Evolutionary conservation across 345 rosid genomes (phyloP).

Genomic region (Cochlearia excelsa): DNA sequence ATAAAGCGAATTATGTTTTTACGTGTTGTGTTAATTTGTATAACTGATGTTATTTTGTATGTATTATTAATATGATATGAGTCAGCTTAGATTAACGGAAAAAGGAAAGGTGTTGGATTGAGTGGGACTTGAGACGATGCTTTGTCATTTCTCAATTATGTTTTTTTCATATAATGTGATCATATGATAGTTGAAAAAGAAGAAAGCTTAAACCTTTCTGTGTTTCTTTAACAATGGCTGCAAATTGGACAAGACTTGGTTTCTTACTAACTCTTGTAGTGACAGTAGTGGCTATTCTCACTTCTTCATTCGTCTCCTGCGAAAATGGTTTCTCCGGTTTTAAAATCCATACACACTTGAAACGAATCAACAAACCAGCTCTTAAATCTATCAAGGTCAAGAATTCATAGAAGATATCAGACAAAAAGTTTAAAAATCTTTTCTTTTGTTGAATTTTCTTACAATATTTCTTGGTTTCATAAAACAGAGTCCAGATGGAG

Average conservation of each 20-base stretch:
- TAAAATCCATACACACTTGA: conserved; percentile 55
- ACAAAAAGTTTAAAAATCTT: not conserved
- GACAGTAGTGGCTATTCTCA: conserved; percentile 24
- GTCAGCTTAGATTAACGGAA: no score
- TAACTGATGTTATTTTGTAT: no score
- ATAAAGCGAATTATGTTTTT: no score
- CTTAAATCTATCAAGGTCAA: conserved; percentile 60
- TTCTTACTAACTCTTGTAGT: conserved; percentile 30
- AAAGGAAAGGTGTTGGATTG: no score
- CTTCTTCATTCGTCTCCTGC: conserved; percentile 19
- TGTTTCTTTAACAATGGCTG: conserved; percentile 27
- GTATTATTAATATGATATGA: no score
- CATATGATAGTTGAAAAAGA: not conserved
- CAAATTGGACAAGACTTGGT: conserved; percentile 9
- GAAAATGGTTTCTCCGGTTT: conserved; percentile 25
- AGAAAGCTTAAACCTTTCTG: conserved; percentile 28
- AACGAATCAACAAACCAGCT: conserved; percentile 63
- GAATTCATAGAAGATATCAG: not conserved
- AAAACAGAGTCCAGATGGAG: conserved; percentile 34
- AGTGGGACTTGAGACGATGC: no score
- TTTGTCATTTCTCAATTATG: conserved; percentile 3
- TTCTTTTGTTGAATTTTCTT: not conserved
- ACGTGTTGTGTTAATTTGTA: no score
- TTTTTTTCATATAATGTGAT: conserved; percentile 8
- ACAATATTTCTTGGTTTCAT: conserved; percentile 5